Conservation (phyloP, 805 yeast species). For the Saturnispora mendoncae region DNA sequence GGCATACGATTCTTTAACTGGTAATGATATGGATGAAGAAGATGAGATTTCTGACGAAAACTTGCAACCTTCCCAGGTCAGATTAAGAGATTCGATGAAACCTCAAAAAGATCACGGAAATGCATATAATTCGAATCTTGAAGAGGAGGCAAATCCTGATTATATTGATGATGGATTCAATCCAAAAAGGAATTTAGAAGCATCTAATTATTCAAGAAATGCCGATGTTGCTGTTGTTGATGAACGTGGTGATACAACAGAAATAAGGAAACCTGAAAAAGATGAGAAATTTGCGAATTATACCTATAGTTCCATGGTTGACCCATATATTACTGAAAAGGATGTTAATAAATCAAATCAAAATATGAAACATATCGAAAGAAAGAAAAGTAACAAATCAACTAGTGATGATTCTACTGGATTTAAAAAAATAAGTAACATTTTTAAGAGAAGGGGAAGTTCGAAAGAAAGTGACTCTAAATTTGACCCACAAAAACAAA, state of each 20-base stretch:
- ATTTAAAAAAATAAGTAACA: neutral
- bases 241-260: no score
- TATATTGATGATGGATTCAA: no score
- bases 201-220: no score
- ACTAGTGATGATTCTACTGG: no score
- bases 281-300: slow-evolving; percentile 15
- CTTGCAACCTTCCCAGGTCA: neutral
- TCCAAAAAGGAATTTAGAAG: no score
- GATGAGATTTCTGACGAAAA: neutral
- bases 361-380: neutral
- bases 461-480: no score
- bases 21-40: neutral
- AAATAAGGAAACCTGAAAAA: neutral
- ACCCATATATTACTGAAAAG: slow-evolving; percentile 18
- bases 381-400: no score
- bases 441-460: slow-evolving; percentile 8
- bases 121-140: no score
- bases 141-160: no score
- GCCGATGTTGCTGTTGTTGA: neutral
- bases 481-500: no score
- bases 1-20: slow-evolving; percentile 5
- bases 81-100: neutral
- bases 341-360: slow-evolving; percentile 15
- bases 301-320: slow-evolving; percentile 24
- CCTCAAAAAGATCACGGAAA: no score